Evolutionary conservation across 192 early-diverging fungal genomes (phyloP), one percentile per base, ranked within the genome.

Genomic region (Diversispora epigaea): DNA sequence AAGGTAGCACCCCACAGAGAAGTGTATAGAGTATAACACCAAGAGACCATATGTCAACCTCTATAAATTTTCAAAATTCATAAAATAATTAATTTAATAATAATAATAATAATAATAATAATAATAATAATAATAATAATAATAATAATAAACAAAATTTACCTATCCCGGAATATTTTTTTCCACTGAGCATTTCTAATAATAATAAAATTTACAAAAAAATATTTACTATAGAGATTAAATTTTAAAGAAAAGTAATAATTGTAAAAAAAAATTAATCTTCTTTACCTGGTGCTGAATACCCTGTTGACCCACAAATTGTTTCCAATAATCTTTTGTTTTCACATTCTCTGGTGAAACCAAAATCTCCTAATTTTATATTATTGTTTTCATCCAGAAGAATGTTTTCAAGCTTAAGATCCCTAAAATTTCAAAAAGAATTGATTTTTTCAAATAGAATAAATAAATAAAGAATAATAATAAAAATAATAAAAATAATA

Each of bases 21-120:
- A 96, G 80, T 49, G 96, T 93, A 79, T 93, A 97, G 11, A 96
- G 86, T 72, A 99, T 91, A 15, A 97, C 91, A 50, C 97, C 97
- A 71, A 99, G 84, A 3, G 93, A 95, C 96, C 96, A 99, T 68
- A 99, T 86, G 84, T 99, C 97, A 17, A 96, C 95, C 73, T 83
- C 82, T 80, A 67, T 41, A 65, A 44, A 7, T 2, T 7, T 12
- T 19, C 4, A 22, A 57, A 22, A 12, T 14, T 39, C 21, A 6
- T 52, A 57, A 22, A 72, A 56, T 41, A 25, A 60, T 17, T 21
- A 19, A 41, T 4, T 19, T 14, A 19, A 5, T 50, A 43, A 15
- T 63, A 64, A 25, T 63, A 49, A 22, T 22, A 63, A 64, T 12
- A 40, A 57, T 41, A 67, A 68, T 32, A 17, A 25, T 50, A 12